Evolutionary conservation across 805 yeast genomes (phyloP).

Genomic region (Barnettozyma siamensis): DNA sequence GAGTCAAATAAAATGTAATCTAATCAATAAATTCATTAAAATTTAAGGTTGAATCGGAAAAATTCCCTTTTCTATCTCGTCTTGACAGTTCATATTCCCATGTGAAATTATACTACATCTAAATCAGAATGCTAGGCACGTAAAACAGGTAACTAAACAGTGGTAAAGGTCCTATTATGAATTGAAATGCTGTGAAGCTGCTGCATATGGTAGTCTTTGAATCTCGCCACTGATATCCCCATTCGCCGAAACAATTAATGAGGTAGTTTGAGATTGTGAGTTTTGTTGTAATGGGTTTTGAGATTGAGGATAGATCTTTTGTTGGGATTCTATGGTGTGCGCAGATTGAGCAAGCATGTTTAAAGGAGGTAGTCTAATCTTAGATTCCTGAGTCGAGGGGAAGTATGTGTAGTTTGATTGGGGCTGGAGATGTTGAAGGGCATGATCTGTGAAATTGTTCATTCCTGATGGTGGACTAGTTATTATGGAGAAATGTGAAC

Average conservation of each 20-base stretch:
- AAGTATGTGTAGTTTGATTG: constrained; percentile 1
- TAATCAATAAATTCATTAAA: too few species aligned
- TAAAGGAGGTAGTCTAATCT: constrained; percentile 6
- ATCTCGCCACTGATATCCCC: neutral
- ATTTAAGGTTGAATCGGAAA: too few species aligned
- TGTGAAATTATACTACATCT: too few species aligned
- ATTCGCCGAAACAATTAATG: neutral
- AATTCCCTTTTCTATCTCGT: too few species aligned
- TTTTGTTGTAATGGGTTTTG: neutral
- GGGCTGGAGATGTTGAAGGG: neutral
- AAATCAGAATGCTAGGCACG: too few species aligned
- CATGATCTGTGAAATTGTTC: neutral
- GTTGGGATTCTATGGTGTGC: too few species aligned
- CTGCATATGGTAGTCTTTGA: neutral
- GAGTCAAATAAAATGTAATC: too few species aligned
- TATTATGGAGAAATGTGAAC: constrained; percentile 1
- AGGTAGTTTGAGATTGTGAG: neutral
- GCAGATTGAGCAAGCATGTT: neutral
- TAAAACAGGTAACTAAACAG: too few species aligned
- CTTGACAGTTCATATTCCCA: too few species aligned
- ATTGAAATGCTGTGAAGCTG: neutral
- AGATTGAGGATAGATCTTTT: neutral
- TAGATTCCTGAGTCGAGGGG: constrained; percentile 1
- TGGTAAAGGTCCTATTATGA: too few species aligned
- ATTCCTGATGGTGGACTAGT: constrained; percentile 6